Evolutionary conservation across 352 stramenopile genomes (phyloP).

Genomic region (Thraustochytrium striatum): DNA sequence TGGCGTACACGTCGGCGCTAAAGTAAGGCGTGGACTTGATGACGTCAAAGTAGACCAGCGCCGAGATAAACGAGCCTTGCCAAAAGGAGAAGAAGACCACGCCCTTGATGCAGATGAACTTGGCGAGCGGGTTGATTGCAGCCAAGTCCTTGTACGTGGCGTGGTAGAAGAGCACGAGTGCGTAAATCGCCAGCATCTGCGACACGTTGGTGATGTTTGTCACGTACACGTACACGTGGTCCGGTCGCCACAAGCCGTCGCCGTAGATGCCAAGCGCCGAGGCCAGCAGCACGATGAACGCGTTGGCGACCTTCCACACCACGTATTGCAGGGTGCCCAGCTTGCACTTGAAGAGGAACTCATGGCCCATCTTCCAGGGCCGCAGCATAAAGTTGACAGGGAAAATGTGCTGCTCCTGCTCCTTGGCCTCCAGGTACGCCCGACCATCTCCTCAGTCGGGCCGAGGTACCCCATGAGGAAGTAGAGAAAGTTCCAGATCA

Average conservation of each 20-base stretch:
- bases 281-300: constrained; percentile 75
- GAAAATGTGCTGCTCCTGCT: constrained; percentile 69
- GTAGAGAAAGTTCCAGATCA: constrained; percentile 86
- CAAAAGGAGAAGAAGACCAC: constrained; percentile 93
- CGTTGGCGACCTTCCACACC: constrained; percentile 76
- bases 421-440: constrained; percentile 75
- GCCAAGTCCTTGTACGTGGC: constrained; percentile 79
- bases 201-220: constrained; percentile 70
- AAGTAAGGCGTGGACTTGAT: constrained; percentile 72
- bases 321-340: constrained; percentile 88
- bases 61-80: constrained; percentile 82
- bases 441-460: constrained; percentile 67
- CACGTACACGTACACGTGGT: constrained; percentile 80
- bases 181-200: constrained; percentile 87
- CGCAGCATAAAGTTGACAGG: constrained; percentile 73
- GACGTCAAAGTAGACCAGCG: constrained; percentile 74
- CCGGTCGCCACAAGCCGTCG: constrained; percentile 77
- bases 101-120: constrained; percentile 87
- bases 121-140: constrained; percentile 79
- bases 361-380: constrained; percentile 81
- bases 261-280: constrained; percentile 73
- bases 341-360: constrained; percentile 84
- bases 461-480: constrained; percentile 82
- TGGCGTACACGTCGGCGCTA: constrained; percentile 74
- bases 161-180: constrained; percentile 85